Conservation (phyloP, 805 yeast species). For the Brettanomyces anomalus region DNA sequence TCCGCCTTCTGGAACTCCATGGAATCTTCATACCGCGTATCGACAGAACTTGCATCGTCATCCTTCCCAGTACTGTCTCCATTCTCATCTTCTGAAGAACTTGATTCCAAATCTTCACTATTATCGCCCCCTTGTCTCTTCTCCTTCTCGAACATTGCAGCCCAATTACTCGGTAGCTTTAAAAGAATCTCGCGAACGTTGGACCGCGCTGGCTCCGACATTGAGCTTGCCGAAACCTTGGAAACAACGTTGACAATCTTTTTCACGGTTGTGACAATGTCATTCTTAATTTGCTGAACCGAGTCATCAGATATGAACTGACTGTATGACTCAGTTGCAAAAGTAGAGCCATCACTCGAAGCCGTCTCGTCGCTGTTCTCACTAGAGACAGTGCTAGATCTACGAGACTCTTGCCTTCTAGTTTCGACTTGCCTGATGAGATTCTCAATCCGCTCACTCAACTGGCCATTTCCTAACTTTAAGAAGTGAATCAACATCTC, state of each 20-base stretch:
- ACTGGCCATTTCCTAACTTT: conserved; percentile 70
- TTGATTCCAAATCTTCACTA: conserved; percentile 16
- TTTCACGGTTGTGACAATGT: conserved; percentile 80
- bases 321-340: neutral
- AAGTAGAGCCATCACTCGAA: conserved; percentile 3
- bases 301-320: conserved; percentile 13
- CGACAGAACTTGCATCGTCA: conserved; percentile 13
- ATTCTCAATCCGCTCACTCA: conserved; percentile 55
- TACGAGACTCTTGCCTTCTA: conserved; percentile 11
- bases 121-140: conserved; percentile 11
- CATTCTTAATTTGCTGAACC: conserved; percentile 55
- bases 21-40: conserved; percentile 11
- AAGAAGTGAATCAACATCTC: conserved; percentile 74
- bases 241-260: conserved; percentile 82
- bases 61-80: conserved; percentile 5
- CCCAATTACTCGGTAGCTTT: conserved; percentile 68
- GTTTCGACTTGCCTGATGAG: conserved; percentile 29
- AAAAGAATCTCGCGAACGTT: conserved; percentile 74
- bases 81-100: conserved; percentile 13
- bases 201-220: conserved; percentile 71
- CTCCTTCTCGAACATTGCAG: conserved; percentile 25
- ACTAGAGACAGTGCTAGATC: conserved; percentile 12
- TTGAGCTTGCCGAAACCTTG: conserved; percentile 66
- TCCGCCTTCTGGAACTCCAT: neutral
- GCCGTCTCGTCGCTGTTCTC: neutral